Conservation (phyloP, 176 grass and related monocot genomes). For the Zoysia pacifica region DNA sequence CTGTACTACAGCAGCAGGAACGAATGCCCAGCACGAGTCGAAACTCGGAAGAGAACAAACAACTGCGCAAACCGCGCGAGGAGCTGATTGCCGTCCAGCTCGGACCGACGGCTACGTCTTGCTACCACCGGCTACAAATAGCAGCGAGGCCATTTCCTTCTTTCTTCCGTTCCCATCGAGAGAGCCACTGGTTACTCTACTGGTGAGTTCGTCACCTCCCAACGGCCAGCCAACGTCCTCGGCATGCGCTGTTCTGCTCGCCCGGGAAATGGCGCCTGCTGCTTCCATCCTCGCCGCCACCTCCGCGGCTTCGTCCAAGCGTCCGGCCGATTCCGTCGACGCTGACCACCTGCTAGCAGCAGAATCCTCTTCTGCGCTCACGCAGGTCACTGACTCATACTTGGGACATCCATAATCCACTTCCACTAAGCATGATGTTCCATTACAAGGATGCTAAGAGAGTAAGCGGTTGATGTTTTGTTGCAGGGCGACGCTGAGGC, state of each 20-base stretch:
- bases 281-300: slow-evolving; percentile 22
- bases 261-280: slow-evolving; percentile 42
- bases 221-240: neutral
- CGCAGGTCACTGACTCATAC: slow-evolving; percentile 11
- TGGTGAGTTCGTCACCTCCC: no score
- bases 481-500: slow-evolving; percentile 4
- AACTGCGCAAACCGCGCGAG: neutral
- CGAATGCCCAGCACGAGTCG: neutral
- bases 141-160: neutral
- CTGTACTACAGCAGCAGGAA: neutral
- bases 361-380: neutral
- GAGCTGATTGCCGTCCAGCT: slow-evolving; percentile 36
- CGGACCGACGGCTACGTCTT: slow-evolving; percentile 31
- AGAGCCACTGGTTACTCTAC: no score
- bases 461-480: neutral
- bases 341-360: neutral
- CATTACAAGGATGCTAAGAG: no score
- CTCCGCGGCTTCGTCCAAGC: slow-evolving; percentile 17
- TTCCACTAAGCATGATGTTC: no score
- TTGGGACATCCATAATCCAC: neutral
- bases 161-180: neutral
- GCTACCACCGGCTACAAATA: neutral
- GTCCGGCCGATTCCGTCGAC: slow-evolving; percentile 10
- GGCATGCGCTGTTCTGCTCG: slow-evolving; percentile 37
- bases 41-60: neutral